A percentile compares a stretch with the other conserved stretches of the same genome.
Conservation (phyloP, 2,329 filamentous ascomycete species). For the Xylaria sp. region DNA sequence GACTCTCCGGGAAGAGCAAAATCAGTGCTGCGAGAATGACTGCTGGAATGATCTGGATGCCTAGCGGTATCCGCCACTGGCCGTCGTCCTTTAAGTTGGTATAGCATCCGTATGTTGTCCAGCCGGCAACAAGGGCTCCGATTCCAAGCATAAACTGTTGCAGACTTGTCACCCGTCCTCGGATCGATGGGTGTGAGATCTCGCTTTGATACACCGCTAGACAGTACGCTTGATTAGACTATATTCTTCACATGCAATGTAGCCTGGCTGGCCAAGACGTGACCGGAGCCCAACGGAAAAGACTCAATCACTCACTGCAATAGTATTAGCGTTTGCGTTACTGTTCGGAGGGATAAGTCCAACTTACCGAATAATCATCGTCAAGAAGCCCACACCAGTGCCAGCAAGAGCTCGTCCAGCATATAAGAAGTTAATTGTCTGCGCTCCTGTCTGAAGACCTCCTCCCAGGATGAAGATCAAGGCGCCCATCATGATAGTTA, state of each 20-base stretch:
- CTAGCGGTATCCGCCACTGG: slow-evolving; percentile 69
- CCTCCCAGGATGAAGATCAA: slow-evolving; percentile 79
- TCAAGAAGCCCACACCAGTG: slow-evolving; percentile 63
- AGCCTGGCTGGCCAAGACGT: neutral
- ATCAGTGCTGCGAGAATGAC: slow-evolving; percentile 73
- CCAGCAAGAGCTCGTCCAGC: slow-evolving; percentile 77
- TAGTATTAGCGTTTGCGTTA: slow-evolving; percentile 18
- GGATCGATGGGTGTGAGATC: slow-evolving; percentile 80
- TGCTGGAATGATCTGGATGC: slow-evolving; percentile 78
- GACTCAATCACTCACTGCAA: slow-evolving; percentile 22
- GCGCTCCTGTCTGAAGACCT: slow-evolving; percentile 76
- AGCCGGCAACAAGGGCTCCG: slow-evolving; percentile 76
- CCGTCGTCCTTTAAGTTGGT: slow-evolving; percentile 46
- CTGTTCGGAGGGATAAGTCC: neutral
- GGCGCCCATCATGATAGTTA: slow-evolving; percentile 78
- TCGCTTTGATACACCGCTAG: slow-evolving; percentile 79
- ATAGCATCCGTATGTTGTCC: slow-evolving; percentile 73
- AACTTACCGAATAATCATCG: slow-evolving; percentile 55
- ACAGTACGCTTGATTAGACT: slow-evolving; percentile 18
- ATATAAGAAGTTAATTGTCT: slow-evolving; percentile 69
- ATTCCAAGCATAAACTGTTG: slow-evolving; percentile 88
- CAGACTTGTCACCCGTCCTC: slow-evolving; percentile 77
- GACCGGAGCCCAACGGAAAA: neutral
- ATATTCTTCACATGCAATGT: neutral
- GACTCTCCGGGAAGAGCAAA: slow-evolving; percentile 74